Evolutionary conservation across 2,329 filamentous ascomycete genomes (phyloP).

Genomic region (Aureobasidium lini): DNA sequence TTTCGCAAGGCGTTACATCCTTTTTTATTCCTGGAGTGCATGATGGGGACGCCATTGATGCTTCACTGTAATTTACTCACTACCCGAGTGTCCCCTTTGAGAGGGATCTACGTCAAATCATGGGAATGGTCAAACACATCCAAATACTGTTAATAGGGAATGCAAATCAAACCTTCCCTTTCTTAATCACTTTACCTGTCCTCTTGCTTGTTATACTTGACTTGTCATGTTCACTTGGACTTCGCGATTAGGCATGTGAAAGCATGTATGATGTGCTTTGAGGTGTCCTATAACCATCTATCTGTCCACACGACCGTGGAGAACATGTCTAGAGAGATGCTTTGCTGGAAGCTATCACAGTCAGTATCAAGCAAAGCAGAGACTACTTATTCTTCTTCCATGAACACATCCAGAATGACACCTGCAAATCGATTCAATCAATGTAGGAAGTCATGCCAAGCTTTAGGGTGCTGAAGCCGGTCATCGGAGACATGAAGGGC

Average conservation of each 20-base stretch:
- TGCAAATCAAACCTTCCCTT: not conserved
- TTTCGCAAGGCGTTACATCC: constrained; percentile 4
- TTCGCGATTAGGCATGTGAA: too few species aligned
- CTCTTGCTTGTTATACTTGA: too few species aligned
- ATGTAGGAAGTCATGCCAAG: not conserved
- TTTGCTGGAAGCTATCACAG: too few species aligned
- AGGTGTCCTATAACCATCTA: too few species aligned
- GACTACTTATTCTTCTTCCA: too few species aligned
- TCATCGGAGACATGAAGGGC: constrained; percentile 5
- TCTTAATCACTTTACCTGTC: not conserved
- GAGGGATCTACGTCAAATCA: not conserved
- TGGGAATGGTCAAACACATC: not conserved
- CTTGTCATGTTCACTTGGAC: too few species aligned
- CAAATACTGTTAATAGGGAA: constrained; percentile 9
- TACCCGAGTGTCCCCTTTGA: not conserved
- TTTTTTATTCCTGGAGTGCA: constrained; percentile 4
- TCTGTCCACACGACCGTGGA: too few species aligned
- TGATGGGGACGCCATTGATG: constrained; percentile 9
- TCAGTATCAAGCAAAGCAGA: too few species aligned
- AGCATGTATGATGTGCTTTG: too few species aligned
- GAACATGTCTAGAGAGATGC: too few species aligned
- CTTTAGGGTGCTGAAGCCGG: not conserved
- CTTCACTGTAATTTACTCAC: constrained; percentile 7
- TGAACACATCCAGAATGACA: too few species aligned
- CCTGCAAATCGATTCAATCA: not conserved